A percentile compares a stretch with the other conserved stretches of the same genome.
Evolutionary conservation across 2,329 filamentous ascomycete species (phyloP).

Genomic region (Nectriaceae sp.): DNA sequence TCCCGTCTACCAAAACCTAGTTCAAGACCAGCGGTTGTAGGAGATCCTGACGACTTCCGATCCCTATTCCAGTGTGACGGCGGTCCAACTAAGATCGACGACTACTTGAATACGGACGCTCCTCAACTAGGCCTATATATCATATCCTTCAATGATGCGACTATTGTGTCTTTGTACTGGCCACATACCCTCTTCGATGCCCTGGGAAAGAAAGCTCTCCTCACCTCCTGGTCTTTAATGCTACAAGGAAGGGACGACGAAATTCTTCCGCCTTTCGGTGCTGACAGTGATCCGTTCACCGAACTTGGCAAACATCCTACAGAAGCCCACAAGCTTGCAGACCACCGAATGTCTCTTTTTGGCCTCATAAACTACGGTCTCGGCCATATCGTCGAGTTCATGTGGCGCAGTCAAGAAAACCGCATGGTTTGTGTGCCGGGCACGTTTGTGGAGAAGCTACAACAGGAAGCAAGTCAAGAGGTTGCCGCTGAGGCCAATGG

Average conservation of each 20-base stretch:
- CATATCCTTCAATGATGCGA: conserved; percentile 49
- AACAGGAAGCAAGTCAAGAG: neutral
- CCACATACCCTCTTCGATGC: conserved; percentile 50
- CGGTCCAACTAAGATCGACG: conserved; percentile 31
- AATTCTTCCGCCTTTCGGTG: conserved; percentile 28
- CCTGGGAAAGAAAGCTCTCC: conserved; percentile 42
- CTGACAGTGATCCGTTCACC: neutral
- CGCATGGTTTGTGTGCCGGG: neutral
- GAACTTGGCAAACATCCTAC: neutral
- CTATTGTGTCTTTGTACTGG: conserved; percentile 46
- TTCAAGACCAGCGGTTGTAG: neutral
- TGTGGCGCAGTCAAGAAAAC: neutral
- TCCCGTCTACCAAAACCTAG: neutral
- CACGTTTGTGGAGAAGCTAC: neutral
- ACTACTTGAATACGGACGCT: conserved; percentile 41
- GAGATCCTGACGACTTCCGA: neutral
- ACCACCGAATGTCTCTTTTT: neutral
- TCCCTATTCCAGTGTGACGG: conserved; percentile 2
- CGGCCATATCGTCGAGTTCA: neutral
- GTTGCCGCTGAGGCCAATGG: neutral
- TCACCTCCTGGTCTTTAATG: conserved; percentile 47
- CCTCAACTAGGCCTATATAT: conserved; percentile 51
- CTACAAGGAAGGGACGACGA: conserved; percentile 44
- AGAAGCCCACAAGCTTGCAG: neutral
- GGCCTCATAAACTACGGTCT: neutral